These are phyloP conservation scores for Monosporozyma yasuniensis DNA, from an alignment of 805 yeast species.

Conservation along the genomic window DNA sequence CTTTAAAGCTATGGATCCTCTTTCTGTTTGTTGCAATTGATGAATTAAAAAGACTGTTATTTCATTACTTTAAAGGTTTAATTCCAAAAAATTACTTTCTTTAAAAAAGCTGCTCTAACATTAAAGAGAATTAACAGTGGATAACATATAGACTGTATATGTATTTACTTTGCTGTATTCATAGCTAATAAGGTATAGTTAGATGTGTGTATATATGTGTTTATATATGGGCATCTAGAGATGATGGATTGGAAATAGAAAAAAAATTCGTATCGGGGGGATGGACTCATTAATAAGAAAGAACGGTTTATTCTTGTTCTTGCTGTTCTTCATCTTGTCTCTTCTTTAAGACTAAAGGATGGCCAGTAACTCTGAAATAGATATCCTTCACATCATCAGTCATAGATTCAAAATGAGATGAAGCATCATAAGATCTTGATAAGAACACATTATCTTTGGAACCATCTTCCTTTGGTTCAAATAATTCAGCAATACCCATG, in stretches of 20 bases:
- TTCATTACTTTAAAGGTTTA: too few species aligned
- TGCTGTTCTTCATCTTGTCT: constrained; percentile 34
- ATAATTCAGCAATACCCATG: constrained; percentile 88
- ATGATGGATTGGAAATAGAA: background rate
- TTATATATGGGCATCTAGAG: background rate
- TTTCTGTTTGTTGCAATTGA: too few species aligned
- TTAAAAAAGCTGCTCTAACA: too few species aligned
- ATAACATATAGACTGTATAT: too few species aligned
- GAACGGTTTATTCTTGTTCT: background rate
- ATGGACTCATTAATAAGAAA: background rate
- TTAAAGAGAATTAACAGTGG: too few species aligned
- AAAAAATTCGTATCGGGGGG: background rate
- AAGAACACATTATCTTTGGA: constrained; percentile 66
- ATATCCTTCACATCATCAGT: constrained; percentile 96
- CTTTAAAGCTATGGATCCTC: too few species aligned
- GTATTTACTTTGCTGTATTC: too few species aligned
- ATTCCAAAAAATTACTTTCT: too few species aligned
- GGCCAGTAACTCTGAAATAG: constrained; percentile 84
- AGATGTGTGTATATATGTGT: too few species aligned
- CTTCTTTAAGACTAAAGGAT: constrained; percentile 78
- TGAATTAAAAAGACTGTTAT: too few species aligned
- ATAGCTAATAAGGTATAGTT: too few species aligned
- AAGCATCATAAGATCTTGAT: constrained; percentile 85
- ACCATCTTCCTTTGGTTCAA: constrained; percentile 83
- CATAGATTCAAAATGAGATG: constrained; percentile 91